Base-by-base conservation (phyloP, 495 filamentous ascomycete genomes). In the Chaetomidium leptoderma region DNA sequence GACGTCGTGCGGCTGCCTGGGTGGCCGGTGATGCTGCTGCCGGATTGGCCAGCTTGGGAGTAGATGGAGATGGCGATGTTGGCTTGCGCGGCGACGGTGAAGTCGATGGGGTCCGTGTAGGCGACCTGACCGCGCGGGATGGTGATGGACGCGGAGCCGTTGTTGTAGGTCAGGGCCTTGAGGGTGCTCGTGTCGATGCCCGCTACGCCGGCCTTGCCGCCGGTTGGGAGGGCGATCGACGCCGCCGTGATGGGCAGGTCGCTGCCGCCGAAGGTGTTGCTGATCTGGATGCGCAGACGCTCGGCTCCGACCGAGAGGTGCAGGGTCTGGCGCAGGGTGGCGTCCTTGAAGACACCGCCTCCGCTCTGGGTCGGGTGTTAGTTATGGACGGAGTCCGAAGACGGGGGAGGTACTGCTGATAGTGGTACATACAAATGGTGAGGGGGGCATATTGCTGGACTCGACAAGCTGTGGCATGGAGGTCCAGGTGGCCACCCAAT, bases 391-490 rank as follows among this genome's bases (percentile, higher is more conserved):
- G n/a, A n/a, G n/a, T n/a, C n/a, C n/a, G n/a, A n/a, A n/a, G n/a
- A n/a, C n/a, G n/a, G n/a, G n/a, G n/a, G n/a, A n/a, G n/a, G n/a
- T n/a, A n/a, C n/a, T n/a, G n/a, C n/a, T n/a, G n/a, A n/a, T n/a
- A n/a, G n/a, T n/a, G n/a, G n/a, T n/a, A 69, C 80, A 33, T 74
- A 86, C 83, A 63, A 81, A 87, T 33, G 82, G 82, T 2, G 74
- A 61, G 0, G 79, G 78, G 11, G 84, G 84, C 49, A 88, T 74
- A 63, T 87, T 87, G 53, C 67, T 75, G 27, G 74, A 76, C 60
- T 89, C 85, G 6, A 82, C 81, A 16, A 85, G 66, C 69, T 88
- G 84, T 3, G 84, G 83, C 84, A 86, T 87, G 8, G 82, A 73
- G 0, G 81, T 79, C 85, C 84, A 88, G 2, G 82, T 82, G 56